These are phyloP conservation scores for Coprinellus micaceus DNA, from an alignment of 768 basidiomycete genomes.

Conservation along the genomic window DNA sequence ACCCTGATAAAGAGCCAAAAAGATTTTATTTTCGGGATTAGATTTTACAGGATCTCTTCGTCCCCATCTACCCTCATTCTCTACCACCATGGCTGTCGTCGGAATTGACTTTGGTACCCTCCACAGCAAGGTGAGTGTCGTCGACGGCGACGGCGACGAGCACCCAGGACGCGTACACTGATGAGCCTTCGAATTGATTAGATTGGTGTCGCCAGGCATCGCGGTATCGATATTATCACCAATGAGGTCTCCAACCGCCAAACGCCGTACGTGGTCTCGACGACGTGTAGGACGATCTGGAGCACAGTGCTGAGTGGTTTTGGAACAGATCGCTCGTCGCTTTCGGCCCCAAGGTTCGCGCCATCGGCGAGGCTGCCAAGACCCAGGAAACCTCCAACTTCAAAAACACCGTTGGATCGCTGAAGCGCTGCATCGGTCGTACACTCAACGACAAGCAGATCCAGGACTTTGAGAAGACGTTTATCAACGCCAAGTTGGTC, in stretches of 20 bases:
- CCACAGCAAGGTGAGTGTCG: slow-evolving; percentile 67
- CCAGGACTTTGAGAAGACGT: slow-evolving; percentile 83
- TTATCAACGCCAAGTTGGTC: slow-evolving; percentile 80
- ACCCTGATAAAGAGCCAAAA: slow-evolving; percentile 9
- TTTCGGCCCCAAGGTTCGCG: slow-evolving; percentile 86
- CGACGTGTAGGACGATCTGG: background rate
- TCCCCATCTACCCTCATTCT: slow-evolving; percentile 9
- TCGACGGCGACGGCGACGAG: background rate
- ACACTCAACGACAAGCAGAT: slow-evolving; percentile 78
- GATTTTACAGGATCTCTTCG: slow-evolving; percentile 11
- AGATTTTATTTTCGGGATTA: slow-evolving; percentile 9
- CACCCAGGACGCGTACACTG: background rate
- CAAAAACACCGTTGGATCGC: slow-evolving; percentile 90
- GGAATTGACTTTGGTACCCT: slow-evolving; percentile 92
- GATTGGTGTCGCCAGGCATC: slow-evolving; percentile 94
- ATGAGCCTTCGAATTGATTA: slow-evolving; percentile 23
- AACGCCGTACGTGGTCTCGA: slow-evolving; percentile 70
- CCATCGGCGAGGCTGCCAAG: slow-evolving; percentile 94
- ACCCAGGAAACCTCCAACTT: slow-evolving; percentile 98
- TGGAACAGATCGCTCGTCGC: slow-evolving; percentile 80
- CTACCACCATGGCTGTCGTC: slow-evolving; percentile 76
- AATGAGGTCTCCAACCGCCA: slow-evolving; percentile 98
- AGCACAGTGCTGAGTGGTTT: slow-evolving; percentile 54
- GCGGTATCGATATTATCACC: slow-evolving; percentile 97
- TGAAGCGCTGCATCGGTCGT: slow-evolving; percentile 89